Evolutionary conservation across 148 eudicot species (phyloP).

Genomic region (Spergularia marina): DNA sequence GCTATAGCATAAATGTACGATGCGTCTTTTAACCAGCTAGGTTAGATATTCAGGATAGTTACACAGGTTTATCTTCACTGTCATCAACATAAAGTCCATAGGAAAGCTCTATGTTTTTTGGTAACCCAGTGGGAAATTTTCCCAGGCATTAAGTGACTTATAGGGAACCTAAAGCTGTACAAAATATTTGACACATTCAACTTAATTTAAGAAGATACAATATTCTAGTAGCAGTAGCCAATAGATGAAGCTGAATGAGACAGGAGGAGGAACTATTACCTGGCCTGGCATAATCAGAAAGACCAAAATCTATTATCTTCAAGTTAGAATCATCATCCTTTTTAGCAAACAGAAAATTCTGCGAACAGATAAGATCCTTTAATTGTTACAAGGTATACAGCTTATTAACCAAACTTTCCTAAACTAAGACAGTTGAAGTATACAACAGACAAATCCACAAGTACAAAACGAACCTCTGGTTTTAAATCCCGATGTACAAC

Average conservation of each 20-base stretch:
- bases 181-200: not conserved
- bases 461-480: constrained; percentile 61
- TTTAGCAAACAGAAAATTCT: constrained; percentile 91
- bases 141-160: too few species aligned
- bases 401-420: not conserved
- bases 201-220: not conserved
- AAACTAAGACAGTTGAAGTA: not conserved
- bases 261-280: constrained; percentile 42
- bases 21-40: not conserved
- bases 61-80: not conserved
- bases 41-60: not conserved
- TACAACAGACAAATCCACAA: not conserved
- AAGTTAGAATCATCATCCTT: constrained; percentile 73
- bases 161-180: too few species aligned
- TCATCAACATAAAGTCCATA: not conserved
- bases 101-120: not conserved
- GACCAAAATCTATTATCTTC: constrained; percentile 96
- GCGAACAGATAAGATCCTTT: constrained; percentile 32
- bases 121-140: not conserved
- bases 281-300: constrained; percentile 84
- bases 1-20: not conserved
- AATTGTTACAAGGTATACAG: constrained; percentile 14
- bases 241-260: not conserved
- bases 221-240: not conserved
- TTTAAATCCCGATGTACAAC: constrained; percentile 97